Conservation (phyloP, 768 basidiomycete genomes). For the Trametes meyenii region DNA sequence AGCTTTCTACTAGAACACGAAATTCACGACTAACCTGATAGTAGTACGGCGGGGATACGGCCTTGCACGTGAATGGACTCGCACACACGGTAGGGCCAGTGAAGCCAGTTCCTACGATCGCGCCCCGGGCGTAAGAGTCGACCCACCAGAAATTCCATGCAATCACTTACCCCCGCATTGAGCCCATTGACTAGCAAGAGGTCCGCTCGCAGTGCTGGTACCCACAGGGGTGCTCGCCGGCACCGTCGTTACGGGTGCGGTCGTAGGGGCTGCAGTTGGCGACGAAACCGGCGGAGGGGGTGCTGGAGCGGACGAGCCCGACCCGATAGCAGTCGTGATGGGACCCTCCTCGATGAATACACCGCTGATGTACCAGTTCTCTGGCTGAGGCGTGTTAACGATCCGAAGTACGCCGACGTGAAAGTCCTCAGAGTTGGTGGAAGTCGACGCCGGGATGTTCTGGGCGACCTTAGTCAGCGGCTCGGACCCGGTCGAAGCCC, state of each 20-base stretch:
- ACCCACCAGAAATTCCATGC: too few relatives aligned
- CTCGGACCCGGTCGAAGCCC: constrained; percentile 52
- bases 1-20: too few relatives aligned
- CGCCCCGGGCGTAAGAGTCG: too few relatives aligned
- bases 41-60: constrained; percentile 53
- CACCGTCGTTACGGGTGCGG: background rate
- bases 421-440: constrained; percentile 62
- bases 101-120: constrained; percentile 49
- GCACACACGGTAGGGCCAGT: constrained; percentile 51
- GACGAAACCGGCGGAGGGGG: constrained; percentile 9
- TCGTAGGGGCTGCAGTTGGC: background rate
- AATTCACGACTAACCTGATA: constrained; percentile 47
- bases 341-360: constrained; percentile 63
- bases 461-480: constrained; percentile 53
- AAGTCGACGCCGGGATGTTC: constrained; percentile 51
- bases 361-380: constrained; percentile 62
- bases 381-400: constrained; percentile 46
- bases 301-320: constrained; percentile 26
- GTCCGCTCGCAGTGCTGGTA: constrained; percentile 41
- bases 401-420: constrained; percentile 65
- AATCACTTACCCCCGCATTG: constrained; percentile 52
- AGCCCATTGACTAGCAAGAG: constrained; percentile 48
- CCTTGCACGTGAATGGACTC: constrained; percentile 45
- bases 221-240: constrained; percentile 30
- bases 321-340: constrained; percentile 56